Base-by-base conservation (phyloP, 176 grass and related monocot species). In the Elymus sibiricus region DNA sequence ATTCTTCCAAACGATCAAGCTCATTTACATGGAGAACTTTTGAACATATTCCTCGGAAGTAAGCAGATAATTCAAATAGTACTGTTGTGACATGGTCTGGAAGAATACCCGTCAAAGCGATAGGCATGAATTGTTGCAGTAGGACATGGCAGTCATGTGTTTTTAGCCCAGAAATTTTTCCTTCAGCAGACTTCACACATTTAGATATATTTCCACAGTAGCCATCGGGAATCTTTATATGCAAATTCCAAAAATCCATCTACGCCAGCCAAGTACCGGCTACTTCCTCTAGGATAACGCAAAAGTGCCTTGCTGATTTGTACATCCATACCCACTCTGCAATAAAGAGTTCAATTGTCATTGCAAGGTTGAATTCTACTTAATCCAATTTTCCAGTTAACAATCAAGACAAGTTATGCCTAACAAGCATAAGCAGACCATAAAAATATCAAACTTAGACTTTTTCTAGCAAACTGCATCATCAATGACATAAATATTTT, bases 1-100 rank as follows among this genome's bases (percentile, higher is more conserved):
- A n/a, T 49, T 81, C 11, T 14, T 81, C 66, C 44, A 83, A 60
- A 39, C n/a, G 66, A 2, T 83, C 47, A 6, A 83, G 51, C 51
- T 83, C 67, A 12, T 83, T 24, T 16, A 73, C 67, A 42, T 83
- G 66, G 39, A 83, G 46, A 43, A 83, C 67, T 60, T 83, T 72
- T 74, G 81, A 40, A 83, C 81, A 83, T 83, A 83, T 40, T 43
- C 69, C 81, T 60, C 67, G 22, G 39, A 83, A 83, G 7, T 83
- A 83, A 61, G 49, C 1, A 42, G 13, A 27, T 63, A 81, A 38
- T 19, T 70, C 66, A 70, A 70, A 70, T 39, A 70, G 34, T 70
- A n/a, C 67, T 70, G 22, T 11, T 17, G 32, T 62, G 3, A 62
- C 55, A 40, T 15, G 31, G 39, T 79, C 34, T 40, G 34, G 55